Evolutionary conservation across 1,284 basidiomycete genomes (phyloP).

Genomic region (Ceratobasidium sp.): DNA sequence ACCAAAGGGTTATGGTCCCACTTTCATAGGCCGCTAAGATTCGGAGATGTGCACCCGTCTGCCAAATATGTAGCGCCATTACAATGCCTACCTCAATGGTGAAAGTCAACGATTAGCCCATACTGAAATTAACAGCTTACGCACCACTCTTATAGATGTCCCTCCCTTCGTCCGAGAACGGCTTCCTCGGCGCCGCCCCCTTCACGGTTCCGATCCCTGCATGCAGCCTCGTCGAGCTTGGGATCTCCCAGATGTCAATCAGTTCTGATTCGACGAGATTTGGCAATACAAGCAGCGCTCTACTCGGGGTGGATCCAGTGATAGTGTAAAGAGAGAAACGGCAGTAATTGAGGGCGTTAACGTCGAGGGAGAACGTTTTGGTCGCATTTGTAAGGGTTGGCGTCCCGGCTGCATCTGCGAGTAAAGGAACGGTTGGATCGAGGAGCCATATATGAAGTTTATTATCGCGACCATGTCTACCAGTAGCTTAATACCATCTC

Average conservation of each 20-base stretch:
- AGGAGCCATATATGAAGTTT: conserved; percentile 76
- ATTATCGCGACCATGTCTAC: conserved; percentile 88
- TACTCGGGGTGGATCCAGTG: conserved; percentile 49
- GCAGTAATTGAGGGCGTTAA: conserved; percentile 93
- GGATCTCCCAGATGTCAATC: conserved; percentile 84
- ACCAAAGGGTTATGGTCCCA: conserved; percentile 77
- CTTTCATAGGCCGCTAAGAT: conserved; percentile 85
- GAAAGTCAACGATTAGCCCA: not conserved
- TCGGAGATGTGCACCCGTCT: conserved; percentile 52
- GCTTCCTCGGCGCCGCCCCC: conserved; percentile 48
- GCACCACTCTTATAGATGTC: conserved; percentile 21
- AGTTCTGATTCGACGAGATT: conserved; percentile 89
- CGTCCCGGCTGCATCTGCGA: conserved; percentile 70
- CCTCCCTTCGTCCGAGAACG: conserved; percentile 53
- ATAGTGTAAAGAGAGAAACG: conserved; percentile 72
- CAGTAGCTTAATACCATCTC: not conserved
- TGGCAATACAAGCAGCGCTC: conserved; percentile 80
- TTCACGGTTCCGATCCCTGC: conserved; percentile 78
- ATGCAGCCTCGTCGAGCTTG: conserved; percentile 74
- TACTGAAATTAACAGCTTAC: not conserved
- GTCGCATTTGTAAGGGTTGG: conserved; percentile 66
- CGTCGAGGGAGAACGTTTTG: conserved; percentile 77
- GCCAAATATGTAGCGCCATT: conserved; percentile 84
- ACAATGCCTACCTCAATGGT: conserved; percentile 72
- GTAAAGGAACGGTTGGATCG: conserved; percentile 53